phyloP scores from a whole-genome alignment of 306 rosid genomes.

The Trifolium repens region DNA sequence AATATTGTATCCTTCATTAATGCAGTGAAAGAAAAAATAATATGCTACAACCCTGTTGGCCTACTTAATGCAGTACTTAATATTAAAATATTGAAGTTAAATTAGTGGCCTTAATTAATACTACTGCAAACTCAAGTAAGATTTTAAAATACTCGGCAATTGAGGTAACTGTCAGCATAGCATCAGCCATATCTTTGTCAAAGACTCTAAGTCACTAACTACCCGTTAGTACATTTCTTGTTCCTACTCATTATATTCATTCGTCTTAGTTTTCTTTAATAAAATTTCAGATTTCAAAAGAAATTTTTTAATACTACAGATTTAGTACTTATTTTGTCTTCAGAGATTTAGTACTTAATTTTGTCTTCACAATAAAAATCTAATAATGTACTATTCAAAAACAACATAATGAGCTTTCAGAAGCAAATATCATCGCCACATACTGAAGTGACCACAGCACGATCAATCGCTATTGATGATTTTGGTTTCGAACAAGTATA shows the following conservation, averaged over 20 bases:
- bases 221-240: background rate
- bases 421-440: background rate
- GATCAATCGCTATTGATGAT: conserved; percentile 5
- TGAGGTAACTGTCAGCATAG: conserved; percentile 2
- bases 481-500: background rate
- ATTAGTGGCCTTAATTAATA: background rate
- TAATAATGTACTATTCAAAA: background rate
- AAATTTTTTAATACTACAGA: background rate
- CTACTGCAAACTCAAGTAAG: background rate
- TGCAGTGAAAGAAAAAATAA: background rate
- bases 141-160: conserved; percentile 13
- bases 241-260: background rate
- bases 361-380: background rate
- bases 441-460: conserved; percentile 8
- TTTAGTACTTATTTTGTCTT: background rate
- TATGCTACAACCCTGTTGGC: background rate
- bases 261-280: background rate
- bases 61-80: background rate
- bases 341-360: background rate
- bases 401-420: background rate
- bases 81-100: background rate
- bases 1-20: background rate
- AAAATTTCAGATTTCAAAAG: background rate
- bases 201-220: background rate
- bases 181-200: conserved; percentile 4